Conservation (phyloP, 2,329 filamentous ascomycete genomes). For the Camptophora hylomeconis region DNA sequence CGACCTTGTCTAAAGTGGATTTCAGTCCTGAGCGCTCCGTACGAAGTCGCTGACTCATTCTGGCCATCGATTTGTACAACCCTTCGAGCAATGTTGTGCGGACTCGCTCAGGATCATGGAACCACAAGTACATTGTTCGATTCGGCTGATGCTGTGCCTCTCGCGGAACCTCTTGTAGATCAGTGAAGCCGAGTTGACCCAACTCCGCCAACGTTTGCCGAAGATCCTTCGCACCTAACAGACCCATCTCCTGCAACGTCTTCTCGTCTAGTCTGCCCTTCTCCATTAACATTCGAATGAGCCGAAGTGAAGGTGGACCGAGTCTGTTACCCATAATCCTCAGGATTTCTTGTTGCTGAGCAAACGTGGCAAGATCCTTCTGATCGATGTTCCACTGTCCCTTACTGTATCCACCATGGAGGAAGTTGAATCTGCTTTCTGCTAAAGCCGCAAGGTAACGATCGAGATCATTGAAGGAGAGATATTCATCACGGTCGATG, state of each 20-base stretch:
- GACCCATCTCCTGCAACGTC: slow-evolving; percentile 62
- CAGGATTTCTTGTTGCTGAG: slow-evolving; percentile 70
- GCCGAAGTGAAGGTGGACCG: slow-evolving; percentile 39
- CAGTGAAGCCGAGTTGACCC: slow-evolving; percentile 73
- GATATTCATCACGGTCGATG: slow-evolving; percentile 29
- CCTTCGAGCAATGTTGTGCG: slow-evolving; percentile 61
- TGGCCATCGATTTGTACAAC: slow-evolving; percentile 79
- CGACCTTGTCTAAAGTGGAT: slow-evolving; percentile 65
- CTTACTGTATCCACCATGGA: slow-evolving; percentile 33
- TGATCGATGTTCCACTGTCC: slow-evolving; percentile 80
- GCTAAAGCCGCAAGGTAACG: slow-evolving; percentile 37
- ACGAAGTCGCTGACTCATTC: slow-evolving; percentile 66
- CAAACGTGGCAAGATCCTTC: slow-evolving; percentile 51
- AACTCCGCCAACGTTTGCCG: slow-evolving; percentile 74
- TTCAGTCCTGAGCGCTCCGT: slow-evolving; percentile 61
- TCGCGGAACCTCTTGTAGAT: slow-evolving; percentile 87
- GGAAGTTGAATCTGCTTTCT: slow-evolving; percentile 27
- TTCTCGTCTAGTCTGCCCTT: slow-evolving; percentile 95
- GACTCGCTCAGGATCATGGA: slow-evolving; percentile 66
- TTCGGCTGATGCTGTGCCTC: slow-evolving; percentile 71
- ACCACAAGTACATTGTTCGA: slow-evolving; percentile 84
- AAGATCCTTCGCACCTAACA: slow-evolving; percentile 76
- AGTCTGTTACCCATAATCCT: slow-evolving; percentile 39
- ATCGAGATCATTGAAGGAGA: slow-evolving; percentile 30
- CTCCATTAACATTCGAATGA: slow-evolving; percentile 70